Base-by-base conservation (phyloP, 2,329 filamentous ascomycete genomes). In the Elsinoe ampelina region DNA sequence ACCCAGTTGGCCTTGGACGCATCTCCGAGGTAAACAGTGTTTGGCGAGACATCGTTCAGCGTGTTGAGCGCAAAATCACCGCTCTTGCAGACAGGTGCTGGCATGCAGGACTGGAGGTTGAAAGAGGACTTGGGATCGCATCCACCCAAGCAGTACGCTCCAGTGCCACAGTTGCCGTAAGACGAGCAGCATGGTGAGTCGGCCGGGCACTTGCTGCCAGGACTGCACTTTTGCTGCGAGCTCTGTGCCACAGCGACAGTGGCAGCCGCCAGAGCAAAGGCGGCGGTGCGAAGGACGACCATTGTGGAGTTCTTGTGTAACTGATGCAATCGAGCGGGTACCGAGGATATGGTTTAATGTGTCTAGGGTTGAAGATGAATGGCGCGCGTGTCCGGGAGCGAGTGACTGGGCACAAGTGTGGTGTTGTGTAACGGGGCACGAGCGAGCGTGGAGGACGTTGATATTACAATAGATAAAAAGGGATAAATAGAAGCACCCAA, bases 71-170 rank as follows among this genome's bases (percentile, higher is more conserved):
- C 81, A 77, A 89, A 89, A 54, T 79, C 83, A 66, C 81, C 80
- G 70, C 79, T 82, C 76, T 89, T 69, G 77, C 93, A 98, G 30
- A 89, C 80, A 5, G 93, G 92, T 58, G 80, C 85, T 13, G 93
- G 89, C 6, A 88, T 83, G 72, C 93, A 98, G 1, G 92, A 84
- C 63, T 95, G 83, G 64, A 96, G 79, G 11, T 81, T 81, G 75
- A 84, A 87, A 48, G 92, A 97, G 74, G 85, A 85, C 68, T 84
- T 81, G 32, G 90, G 88, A 69, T 97, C 92, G 76, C 93, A 98
- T 61, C 93, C 93, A 65, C 93, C 93, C 17, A 98, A 82, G 68
- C 93, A 98, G 80, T 87, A 97, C 57, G 91, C 93, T 66, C 93
- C 93, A 57, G 90, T 83, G 75, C 92, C 93, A 67, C 93, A 97